Conservation (phyloP, 2,329 filamentous ascomycete species). For the Incumbomyces lentus region DNA sequence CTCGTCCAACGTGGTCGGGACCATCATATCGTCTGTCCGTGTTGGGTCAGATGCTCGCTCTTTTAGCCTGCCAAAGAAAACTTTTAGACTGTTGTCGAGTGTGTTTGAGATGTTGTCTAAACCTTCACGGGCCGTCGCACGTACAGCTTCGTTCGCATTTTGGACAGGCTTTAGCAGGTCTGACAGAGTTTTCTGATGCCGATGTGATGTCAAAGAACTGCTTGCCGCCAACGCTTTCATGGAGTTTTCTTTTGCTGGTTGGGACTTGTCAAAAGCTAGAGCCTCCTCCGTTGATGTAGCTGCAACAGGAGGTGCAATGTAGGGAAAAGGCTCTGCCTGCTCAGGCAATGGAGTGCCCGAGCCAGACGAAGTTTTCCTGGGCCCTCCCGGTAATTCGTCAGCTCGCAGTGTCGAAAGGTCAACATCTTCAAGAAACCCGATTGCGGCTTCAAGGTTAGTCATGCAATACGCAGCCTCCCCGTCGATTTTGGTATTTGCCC, state of each 20-base stretch:
- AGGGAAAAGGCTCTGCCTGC: conserved; percentile 16
- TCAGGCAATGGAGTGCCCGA: conserved; percentile 37
- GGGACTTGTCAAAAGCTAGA: conserved; percentile 23
- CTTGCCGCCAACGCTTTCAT: conserved; percentile 15
- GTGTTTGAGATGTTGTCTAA: conserved; percentile 87
- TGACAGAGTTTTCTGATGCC: conserved; percentile 66
- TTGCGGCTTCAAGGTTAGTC: conserved; percentile 88
- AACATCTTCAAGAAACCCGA: conserved; percentile 89
- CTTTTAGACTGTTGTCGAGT: conserved; percentile 85
- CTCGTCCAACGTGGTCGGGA: conserved; percentile 88
- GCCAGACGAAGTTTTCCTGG: conserved; percentile 41
- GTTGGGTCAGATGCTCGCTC: conserved; percentile 49
- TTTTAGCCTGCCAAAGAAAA: conserved; percentile 77
- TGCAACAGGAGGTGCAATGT: conserved; percentile 16
- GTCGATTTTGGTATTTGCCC: conserved; percentile 73
- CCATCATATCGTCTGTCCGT: conserved; percentile 34
- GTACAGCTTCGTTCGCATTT: conserved; percentile 71
- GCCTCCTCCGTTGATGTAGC: conserved; percentile 22
- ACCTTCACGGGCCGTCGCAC: conserved; percentile 81
- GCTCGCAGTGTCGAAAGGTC: conserved; percentile 79
- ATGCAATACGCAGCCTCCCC: conserved; percentile 94
- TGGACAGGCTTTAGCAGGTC: conserved; percentile 78
- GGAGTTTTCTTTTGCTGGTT: conserved; percentile 21
- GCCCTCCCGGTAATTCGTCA: conserved; percentile 63
- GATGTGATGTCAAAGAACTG: conserved; percentile 25